These are phyloP conservation scores for Pseudogymnoascus sp. DNA, from an alignment of 2,329 filamentous ascomycete genomes.

Conservation along the genomic window DNA sequence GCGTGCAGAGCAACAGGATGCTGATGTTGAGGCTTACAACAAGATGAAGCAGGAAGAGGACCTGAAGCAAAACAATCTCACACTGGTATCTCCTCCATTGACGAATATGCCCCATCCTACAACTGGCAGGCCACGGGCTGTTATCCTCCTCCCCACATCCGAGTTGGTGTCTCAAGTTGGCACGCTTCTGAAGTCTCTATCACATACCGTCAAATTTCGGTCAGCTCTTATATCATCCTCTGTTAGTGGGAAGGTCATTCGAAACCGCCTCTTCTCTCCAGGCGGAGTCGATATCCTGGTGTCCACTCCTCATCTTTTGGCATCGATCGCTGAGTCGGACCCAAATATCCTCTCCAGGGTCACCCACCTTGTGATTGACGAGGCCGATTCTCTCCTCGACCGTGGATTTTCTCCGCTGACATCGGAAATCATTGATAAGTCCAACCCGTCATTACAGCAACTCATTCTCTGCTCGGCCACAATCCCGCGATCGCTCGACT, in stretches of 20 bases:
- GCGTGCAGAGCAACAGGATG: slow-evolving; percentile 58
- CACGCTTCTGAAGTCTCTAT: slow-evolving; percentile 70
- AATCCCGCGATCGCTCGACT: slow-evolving; percentile 84
- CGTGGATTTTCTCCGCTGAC: slow-evolving; percentile 85
- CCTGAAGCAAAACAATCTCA: slow-evolving; percentile 51
- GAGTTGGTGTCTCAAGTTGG: slow-evolving; percentile 89
- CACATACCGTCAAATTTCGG: slow-evolving; percentile 82
- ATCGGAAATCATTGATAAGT: slow-evolving; percentile 72
- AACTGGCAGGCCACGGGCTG: slow-evolving; percentile 70
- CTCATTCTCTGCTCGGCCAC: slow-evolving; percentile 93
- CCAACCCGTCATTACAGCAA: slow-evolving; percentile 74
- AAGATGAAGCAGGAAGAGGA: slow-evolving; percentile 53
- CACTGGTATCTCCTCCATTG: slow-evolving; percentile 51
- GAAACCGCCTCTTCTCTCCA: slow-evolving; percentile 74
- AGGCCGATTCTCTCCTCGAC: slow-evolving; percentile 93
- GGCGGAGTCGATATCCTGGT: slow-evolving; percentile 79
- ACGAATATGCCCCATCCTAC: slow-evolving; percentile 63
- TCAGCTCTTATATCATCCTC: slow-evolving; percentile 75
- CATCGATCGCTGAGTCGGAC: slow-evolving; percentile 80
- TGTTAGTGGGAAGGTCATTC: slow-evolving; percentile 70
- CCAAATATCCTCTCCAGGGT: slow-evolving; percentile 92
- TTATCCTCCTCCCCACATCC: slow-evolving; percentile 86
- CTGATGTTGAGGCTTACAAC: slow-evolving; percentile 51
- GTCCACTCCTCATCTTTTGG: slow-evolving; percentile 81
- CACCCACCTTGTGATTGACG: slow-evolving; percentile 81